Percentiles rank a stretch among this genome's conserved stretches.
phyloP scores from a whole-genome alignment of 23 red algal genomes.

The Gracilaria gracilis region DNA sequence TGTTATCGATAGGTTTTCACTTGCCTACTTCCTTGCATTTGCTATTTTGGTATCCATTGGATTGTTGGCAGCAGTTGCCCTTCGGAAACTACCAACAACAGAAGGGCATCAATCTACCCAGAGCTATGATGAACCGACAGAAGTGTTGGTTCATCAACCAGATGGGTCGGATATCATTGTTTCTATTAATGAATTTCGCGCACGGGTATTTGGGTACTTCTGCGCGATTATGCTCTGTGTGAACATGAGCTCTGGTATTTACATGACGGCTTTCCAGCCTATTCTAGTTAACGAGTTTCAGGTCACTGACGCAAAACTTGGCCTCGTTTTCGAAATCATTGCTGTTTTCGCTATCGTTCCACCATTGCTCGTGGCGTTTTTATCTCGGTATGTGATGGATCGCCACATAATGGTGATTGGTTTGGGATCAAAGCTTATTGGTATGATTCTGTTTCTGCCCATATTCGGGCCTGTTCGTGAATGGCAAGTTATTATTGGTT shows the following conservation, averaged over 20 bases:
- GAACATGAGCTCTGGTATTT: slow-evolving; percentile 61
- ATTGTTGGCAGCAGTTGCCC: slow-evolving; percentile 5
- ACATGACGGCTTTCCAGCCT: slow-evolving; percentile 73
- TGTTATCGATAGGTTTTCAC: slow-evolving; percentile 55
- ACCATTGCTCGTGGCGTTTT: slow-evolving; percentile 59
- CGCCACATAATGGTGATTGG: slow-evolving; percentile 76
- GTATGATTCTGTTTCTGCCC: slow-evolving; percentile 69
- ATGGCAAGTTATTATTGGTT: slow-evolving; percentile 74
- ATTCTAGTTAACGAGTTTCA: slow-evolving; percentile 66
- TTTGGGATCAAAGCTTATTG: slow-evolving; percentile 44
- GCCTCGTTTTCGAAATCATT: slow-evolving; percentile 70
- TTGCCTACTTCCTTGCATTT: slow-evolving; percentile 28
- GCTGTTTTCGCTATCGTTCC: slow-evolving; percentile 52
- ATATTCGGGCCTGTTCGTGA: slow-evolving; percentile 60
- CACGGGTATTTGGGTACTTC: slow-evolving; percentile 38
- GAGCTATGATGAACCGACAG: not conserved
- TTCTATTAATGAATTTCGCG: slow-evolving; percentile 43
- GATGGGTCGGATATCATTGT: slow-evolving; percentile 24
- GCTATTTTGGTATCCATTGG: slow-evolving; percentile 18
- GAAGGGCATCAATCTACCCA: not conserved
- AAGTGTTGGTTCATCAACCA: slow-evolving; percentile 20
- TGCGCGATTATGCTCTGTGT: slow-evolving; percentile 67
- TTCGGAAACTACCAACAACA: not conserved
- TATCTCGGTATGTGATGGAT: slow-evolving; percentile 66
- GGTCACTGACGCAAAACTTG: slow-evolving; percentile 48